phyloP scores from a whole-genome alignment of 2,329 filamentous ascomycete genomes.

The Trichoderma atroviride region DNA sequence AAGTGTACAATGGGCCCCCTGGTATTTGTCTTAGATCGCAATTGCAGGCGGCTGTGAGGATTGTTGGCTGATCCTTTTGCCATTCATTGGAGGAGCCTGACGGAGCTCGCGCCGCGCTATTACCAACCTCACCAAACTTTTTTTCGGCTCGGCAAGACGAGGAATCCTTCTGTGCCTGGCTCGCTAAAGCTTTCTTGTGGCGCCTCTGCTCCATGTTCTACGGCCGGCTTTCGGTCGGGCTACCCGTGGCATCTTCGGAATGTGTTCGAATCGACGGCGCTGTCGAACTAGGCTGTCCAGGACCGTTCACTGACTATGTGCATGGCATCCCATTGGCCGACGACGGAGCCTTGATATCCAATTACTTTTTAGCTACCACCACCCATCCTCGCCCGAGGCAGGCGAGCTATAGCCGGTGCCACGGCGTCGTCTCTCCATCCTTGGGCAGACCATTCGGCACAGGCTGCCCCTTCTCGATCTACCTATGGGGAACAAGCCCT shows the following conservation, averaged over 20 bases:
- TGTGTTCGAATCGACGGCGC: not conserved
- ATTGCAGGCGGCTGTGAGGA: not conserved
- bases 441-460: not conserved
- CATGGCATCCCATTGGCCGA: constrained; percentile 16
- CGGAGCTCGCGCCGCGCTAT: not conserved
- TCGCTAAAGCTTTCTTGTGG: not conserved
- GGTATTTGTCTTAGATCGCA: not conserved
- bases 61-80: not conserved
- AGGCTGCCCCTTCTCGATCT: constrained; percentile 5
- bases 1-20: not conserved
- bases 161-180: not conserved
- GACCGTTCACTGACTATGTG: not conserved
- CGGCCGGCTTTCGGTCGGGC: constrained; percentile 15
- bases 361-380: constrained; percentile 14
- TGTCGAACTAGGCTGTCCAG: not conserved
- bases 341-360: not conserved
- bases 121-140: not conserved
- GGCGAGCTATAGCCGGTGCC: constrained; percentile 16
- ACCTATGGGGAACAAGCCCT: not conserved
- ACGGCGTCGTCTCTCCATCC: not conserved
- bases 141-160: not conserved
- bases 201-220: not conserved
- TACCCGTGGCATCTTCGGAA: constrained; percentile 9
- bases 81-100: not conserved
- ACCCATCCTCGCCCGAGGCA: not conserved